Conservation (phyloP, 345 rosid genomes). For the Rhizophora apiculata region DNA sequence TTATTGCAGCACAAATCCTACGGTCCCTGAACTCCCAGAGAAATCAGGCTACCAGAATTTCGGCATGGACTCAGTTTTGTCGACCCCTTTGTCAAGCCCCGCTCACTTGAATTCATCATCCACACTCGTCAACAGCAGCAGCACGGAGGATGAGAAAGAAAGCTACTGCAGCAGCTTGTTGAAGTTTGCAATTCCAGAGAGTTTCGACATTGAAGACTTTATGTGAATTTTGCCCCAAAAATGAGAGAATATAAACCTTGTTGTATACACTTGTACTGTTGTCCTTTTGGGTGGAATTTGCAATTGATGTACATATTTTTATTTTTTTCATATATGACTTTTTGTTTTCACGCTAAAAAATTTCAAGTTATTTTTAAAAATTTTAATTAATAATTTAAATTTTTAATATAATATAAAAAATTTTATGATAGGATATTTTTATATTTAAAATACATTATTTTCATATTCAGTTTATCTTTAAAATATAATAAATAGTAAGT, state of each 20-base stretch:
- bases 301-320: too few species aligned
- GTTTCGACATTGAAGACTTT: slow-evolving; percentile 63
- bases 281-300: neutral
- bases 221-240: slow-evolving; percentile 32
- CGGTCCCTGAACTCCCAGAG: slow-evolving; percentile 22
- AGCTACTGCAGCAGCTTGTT: slow-evolving; percentile 67
- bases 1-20: slow-evolving; percentile 11
- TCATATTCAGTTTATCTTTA: too few species aligned
- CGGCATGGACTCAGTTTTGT: slow-evolving; percentile 48
- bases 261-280: neutral
- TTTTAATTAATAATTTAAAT: too few species aligned
- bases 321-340: too few species aligned
- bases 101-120: slow-evolving; percentile 52
- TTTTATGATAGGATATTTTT: too few species aligned
- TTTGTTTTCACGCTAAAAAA: too few species aligned
- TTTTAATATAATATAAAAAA: too few species aligned
- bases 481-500: too few species aligned
- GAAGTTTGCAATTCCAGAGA: slow-evolving; percentile 69
- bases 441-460: too few species aligned
- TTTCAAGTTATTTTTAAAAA: too few species aligned
- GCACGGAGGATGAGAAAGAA: slow-evolving; percentile 63
- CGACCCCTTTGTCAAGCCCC: slow-evolving; percentile 56
- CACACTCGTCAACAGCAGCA: slow-evolving; percentile 46
- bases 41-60: slow-evolving; percentile 37
- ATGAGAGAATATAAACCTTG: neutral